phyloP scores from a whole-genome alignment of 306 rosid genomes.

The Sphenostylis stenocarpa region DNA sequence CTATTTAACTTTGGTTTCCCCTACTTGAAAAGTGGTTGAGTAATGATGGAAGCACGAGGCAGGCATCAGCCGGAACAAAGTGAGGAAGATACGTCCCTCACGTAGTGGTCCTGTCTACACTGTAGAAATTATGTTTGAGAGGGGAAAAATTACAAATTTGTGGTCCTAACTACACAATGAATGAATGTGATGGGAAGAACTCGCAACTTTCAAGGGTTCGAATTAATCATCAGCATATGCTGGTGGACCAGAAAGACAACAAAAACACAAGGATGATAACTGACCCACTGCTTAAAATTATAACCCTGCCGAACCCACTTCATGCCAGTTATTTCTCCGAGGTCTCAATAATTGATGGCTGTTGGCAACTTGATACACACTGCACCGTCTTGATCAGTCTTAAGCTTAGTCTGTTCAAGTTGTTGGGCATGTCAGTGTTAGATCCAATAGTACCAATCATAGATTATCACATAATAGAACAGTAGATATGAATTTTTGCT shows the following conservation, averaged over 20 bases:
- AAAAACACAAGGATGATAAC: constrained; percentile 41
- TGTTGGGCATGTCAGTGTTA: constrained; percentile 37
- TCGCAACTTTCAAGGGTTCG: constrained; percentile 35
- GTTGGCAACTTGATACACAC: constrained; percentile 45
- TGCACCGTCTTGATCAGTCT: constrained; percentile 36
- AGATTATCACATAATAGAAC: constrained; percentile 31
- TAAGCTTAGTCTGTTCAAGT: constrained; percentile 46
- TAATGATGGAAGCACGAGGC: constrained; percentile 41
- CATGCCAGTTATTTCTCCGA: constrained; percentile 47
- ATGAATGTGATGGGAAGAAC: constrained; percentile 35
- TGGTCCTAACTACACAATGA: constrained; percentile 47
- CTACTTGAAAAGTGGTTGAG: constrained; percentile 25
- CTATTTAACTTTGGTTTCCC: background rate
- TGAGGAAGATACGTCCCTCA: background rate
- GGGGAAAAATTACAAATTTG: constrained; percentile 29
- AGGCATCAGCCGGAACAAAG: constrained; percentile 4
- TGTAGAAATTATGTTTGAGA: constrained; percentile 21
- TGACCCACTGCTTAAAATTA: constrained; percentile 39
- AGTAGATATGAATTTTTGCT: constrained; percentile 1
- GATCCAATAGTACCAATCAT: constrained; percentile 30
- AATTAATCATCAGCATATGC: constrained; percentile 36
- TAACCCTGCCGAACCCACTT: constrained; percentile 36
- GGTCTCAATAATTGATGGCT: constrained; percentile 50
- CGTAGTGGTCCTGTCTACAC: constrained; percentile 32
- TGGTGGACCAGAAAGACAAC: constrained; percentile 42